Base-by-base conservation (phyloP, 2,329 filamentous ascomycete genomes). In the Teratosphaeria destructans region DNA sequence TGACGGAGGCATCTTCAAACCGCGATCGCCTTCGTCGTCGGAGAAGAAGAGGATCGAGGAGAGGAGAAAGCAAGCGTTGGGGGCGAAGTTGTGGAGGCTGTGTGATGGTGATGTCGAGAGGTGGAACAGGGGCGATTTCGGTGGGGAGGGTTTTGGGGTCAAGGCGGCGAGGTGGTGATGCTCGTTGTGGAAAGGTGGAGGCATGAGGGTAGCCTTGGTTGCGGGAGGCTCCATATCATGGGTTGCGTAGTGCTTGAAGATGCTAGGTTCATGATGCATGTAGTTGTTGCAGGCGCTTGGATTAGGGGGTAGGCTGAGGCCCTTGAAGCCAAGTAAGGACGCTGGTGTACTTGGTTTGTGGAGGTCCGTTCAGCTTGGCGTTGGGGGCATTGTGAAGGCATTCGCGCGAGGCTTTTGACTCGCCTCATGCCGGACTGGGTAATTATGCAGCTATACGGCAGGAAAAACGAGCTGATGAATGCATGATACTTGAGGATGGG, bases 101-200 rank as follows among this genome's bases (percentile, higher is more conserved):
- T 72, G 70, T 57, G 70, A 69, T 47, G 55, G 60, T 14, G 68
- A 73, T 64, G 63, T 73, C 10, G 60, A 57, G 59, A 60, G 67
- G 53, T 73, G 71, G 70, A 73, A 73, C 60, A 61, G 66, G 10
- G 70, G 71, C 2, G 71, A 73, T 47, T 73, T 73, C 61, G 70
- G 67, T 23, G 68, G 64, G 0, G 60, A 63, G 52, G 59, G 61
- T 14, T 68, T 71, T 54, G 58, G 54, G 43, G 65, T 61, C 58
- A 71, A 68, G 60, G 71, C 67, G 8, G 63, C 59, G 23, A 65
- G 71, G 56, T 72, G 71, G 71, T 72, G 55, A 60, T 55, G 53
- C 8, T 23, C 26, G 23, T 23, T 23, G 23, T 23, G 23, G 23
- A 23, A 23, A 23, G 23, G 23, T 23, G 23, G 23, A 23, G 23